Evolutionary conservation across 495 filamentous ascomycete species (phyloP), one percentile per base, ranked within the genome.

Genomic region (Penicillium cinerascens): DNA sequence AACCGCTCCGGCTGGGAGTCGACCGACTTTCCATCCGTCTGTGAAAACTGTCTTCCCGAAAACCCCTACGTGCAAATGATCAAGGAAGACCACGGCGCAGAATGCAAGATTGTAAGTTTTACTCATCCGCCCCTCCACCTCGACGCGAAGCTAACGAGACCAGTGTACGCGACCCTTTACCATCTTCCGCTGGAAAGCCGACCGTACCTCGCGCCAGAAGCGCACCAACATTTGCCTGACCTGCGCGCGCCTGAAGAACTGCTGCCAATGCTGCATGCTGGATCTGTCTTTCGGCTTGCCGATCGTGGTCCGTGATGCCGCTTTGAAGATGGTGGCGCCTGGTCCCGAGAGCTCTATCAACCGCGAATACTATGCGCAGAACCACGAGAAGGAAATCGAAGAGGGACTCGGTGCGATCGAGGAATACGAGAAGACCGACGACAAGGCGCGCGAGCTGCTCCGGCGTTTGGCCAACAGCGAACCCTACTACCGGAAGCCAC

Each of bases 11-110:
- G 93, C 27, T 95, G 90, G 89, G 93, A 98, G 71, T 86, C 87
- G 27, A 96, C 93, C 21, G 91, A 84, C 60, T 83, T 84, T 40
- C 81, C 82, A 2, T 83, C 79, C 1, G 80, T 84, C 13, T 86
- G 83, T 62, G 84, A 87, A 61, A 82, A 77, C 65, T 98, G 95
- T 67, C 84, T 98, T 5, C 92, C 93, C 33, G 90, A 95, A 51
- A 97, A 97, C 64, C 93, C 91, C 5, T 97, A 95, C 69, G 93
- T 98, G 39, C 92, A 97, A 69, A 97, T 98, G 91, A 78, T 97
- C 42, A 98, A 98, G 68, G 88, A 96, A 65, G 92, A 97, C 67
- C 80, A 90, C 55, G 93, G 91, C 56, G 87, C 87, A 57, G 81
- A 82, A 71, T 79, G 79, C 71, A 77, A 81, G 64, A 74, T 76